Evolutionary conservation across 345 rosid species (phyloP).

Genomic region (Clausena lansium): DNA sequence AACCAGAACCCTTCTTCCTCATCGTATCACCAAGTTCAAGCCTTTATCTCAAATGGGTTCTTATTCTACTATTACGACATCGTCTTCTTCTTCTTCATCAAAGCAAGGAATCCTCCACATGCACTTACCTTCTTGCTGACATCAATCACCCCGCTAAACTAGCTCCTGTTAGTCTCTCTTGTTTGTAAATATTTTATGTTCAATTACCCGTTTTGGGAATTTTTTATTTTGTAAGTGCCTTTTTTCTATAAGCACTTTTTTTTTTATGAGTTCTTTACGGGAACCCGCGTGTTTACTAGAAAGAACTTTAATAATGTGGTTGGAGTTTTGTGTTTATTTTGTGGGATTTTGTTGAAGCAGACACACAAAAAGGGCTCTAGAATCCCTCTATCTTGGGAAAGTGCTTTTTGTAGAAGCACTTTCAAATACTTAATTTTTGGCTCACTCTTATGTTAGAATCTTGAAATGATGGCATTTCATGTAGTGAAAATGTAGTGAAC

Average conservation of each 20-base stretch:
- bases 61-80: slow-evolving; percentile 4
- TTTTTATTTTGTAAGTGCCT: neutral
- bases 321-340: neutral
- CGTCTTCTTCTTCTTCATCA: slow-evolving; percentile 25
- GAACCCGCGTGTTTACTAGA: too few relatives aligned
- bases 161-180: slow-evolving; percentile 52
- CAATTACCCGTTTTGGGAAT: neutral
- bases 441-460: slow-evolving; percentile 1
- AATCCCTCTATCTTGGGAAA: neutral
- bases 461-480: neutral
- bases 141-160: slow-evolving; percentile 75
- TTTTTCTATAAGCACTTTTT: neutral
- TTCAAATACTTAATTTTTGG: neutral
- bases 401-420: neutral
- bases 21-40: neutral
- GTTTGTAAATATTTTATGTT: neutral
- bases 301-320: neutral
- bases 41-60: slow-evolving; percentile 24
- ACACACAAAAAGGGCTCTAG: neutral
- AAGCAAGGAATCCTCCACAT: slow-evolving; percentile 82
- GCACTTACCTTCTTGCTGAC: slow-evolving; percentile 87
- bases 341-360: neutral
- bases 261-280: too few relatives aligned
- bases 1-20: neutral
- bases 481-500: too few relatives aligned